A percentile compares a stretch with the other conserved stretches of the same genome.
Conservation (phyloP, 192 early-diverging fungal genomes). For the Pilobolus umbonatus region DNA sequence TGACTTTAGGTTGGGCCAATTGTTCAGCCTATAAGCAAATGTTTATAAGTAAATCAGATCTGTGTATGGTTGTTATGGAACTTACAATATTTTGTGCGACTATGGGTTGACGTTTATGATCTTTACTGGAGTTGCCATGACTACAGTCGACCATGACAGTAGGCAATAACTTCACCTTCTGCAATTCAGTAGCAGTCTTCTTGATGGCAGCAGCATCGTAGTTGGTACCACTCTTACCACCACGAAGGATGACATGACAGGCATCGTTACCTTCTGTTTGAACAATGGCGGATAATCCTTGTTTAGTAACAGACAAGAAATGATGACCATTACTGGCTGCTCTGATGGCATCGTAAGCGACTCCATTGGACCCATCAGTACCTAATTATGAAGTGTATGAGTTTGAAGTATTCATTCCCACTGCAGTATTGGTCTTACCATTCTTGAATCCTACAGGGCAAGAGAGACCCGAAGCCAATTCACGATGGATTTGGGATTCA, state of each 20-base stretch:
- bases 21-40: conserved; percentile 36
- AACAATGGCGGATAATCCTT: conserved; percentile 77
- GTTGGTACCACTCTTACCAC: conserved; percentile 84
- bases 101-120: conserved; percentile 77
- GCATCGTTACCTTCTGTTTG: conserved; percentile 84
- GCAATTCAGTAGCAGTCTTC: conserved; percentile 50
- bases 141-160: conserved; percentile 93
- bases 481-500: conserved; percentile 80
- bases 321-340: conserved; percentile 72
- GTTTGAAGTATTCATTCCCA: no score
- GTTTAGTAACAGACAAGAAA: conserved; percentile 84
- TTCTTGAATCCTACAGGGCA: conserved; percentile 82
- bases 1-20: conserved; percentile 51
- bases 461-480: conserved; percentile 77
- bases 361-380: conserved; percentile 71
- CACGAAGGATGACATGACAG: conserved; percentile 94
- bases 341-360: conserved; percentile 91
- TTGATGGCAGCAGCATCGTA: conserved; percentile 72
- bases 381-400: not conserved
- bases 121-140: conserved; percentile 91
- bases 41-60: not conserved
- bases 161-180: conserved; percentile 51
- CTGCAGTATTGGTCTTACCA: conserved; percentile 19
- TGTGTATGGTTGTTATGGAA: not conserved
- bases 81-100: conserved; percentile 50